Base-by-base conservation (phyloP, 164 flowering plant species). In the Magnolia sinica region DNA sequence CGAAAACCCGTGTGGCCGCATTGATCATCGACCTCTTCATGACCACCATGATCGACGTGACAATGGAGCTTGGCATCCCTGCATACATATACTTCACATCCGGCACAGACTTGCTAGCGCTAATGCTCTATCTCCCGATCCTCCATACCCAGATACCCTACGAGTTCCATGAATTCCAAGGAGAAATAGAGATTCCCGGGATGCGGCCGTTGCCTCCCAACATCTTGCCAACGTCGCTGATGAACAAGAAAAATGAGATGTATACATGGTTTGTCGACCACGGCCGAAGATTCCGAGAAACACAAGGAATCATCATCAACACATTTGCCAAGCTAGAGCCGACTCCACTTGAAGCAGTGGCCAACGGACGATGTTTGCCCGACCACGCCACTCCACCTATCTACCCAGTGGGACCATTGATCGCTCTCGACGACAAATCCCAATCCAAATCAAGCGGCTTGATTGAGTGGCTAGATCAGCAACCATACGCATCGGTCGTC, bases 121-220 rank as follows among this genome's bases (percentile, higher is more conserved):
- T 77, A 71, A 72, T 77, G 75, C 76, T 77, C 71, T 55, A 73
- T 18, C 79, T 77, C 29, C 75, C 78, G 2, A 70, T 64, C 31
- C 70, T 74, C 4, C 52, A 74, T 1, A 14, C 2, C 7, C 51
- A 49, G 19, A 16, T 66, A 7, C 50, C 55, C 9, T 23, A 18
- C 27, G 64, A 65, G 13, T 66, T 72, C 9, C 31, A 19, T 9
- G 79, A 77, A 11, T 50, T 64, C 55, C 20, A 72, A 16, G 71
- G 45, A 1, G 52, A 72, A 8, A 16, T 72, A 22, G 55, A 72
- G 31, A n/a, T 77, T 64, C 76, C 75, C 14, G 79, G 79, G 18
- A 8, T 72, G 72, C 8, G 51, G 10, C 72, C 79, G 19, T 10
- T 77, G 71, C 76, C 75, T 4, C 75, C 79, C 10, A 19, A 9